phyloP scores from a whole-genome alignment of 164 flowering plant species.

The Cinnamomum micranthum region DNA sequence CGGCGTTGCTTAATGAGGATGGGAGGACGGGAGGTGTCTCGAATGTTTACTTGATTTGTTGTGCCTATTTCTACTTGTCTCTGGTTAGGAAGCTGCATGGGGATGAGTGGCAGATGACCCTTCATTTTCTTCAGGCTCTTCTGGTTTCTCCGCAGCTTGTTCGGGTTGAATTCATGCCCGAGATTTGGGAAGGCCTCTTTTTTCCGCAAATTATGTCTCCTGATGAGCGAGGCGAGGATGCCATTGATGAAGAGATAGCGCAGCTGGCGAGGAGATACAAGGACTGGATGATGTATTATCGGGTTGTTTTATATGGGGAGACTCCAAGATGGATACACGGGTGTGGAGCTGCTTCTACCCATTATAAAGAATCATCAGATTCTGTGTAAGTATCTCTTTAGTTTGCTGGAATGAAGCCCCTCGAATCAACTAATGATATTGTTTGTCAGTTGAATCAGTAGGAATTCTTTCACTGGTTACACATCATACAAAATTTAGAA shows the following conservation, averaged over 20 bases:
- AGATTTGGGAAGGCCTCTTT: conserved; percentile 41
- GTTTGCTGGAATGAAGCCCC: background rate
- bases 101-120: conserved; percentile 68
- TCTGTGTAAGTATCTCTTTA: background rate
- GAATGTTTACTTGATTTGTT: conserved; percentile 45
- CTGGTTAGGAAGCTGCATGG: conserved; percentile 45
- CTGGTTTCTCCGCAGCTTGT: conserved; percentile 46
- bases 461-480: background rate
- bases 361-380: conserved; percentile 9
- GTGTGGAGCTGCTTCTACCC: conserved; percentile 8
- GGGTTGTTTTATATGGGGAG: conserved; percentile 54
- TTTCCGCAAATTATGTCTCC: conserved; percentile 6
- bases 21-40: conserved; percentile 53
- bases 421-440: background rate
- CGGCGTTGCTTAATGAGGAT: conserved; percentile 59
- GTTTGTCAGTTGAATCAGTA: background rate
- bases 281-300: conserved; percentile 60
- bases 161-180: conserved; percentile 39
- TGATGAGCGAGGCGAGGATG: conserved; percentile 18
- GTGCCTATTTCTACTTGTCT: conserved; percentile 63
- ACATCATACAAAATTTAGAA: background rate
- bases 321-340: conserved; percentile 16
- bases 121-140: conserved; percentile 70
- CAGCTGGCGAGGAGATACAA: conserved; percentile 57
- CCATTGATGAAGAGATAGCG: conserved; percentile 31